Evolutionary conservation across 2,329 filamentous ascomycete genomes (phyloP).

Genomic region (Cyclaneusma minus): DNA sequence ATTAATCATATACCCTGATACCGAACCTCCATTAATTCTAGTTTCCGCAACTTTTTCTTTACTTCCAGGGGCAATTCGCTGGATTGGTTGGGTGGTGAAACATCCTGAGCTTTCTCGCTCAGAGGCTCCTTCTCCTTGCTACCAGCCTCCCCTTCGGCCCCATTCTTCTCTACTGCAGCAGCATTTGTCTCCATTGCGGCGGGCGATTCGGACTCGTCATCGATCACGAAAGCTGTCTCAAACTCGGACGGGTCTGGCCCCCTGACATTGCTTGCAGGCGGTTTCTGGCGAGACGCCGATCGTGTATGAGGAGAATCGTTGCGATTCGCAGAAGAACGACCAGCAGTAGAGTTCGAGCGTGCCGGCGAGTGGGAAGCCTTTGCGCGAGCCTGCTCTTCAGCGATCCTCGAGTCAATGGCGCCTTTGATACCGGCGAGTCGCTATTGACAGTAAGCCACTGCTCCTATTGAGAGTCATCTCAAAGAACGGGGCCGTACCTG

Average conservation of each 20-base stretch:
- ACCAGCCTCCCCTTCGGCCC: conserved; percentile 12
- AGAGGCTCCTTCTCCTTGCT: conserved; percentile 9
- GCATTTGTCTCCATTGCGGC: conserved; percentile 26
- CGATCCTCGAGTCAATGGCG: conserved; percentile 73
- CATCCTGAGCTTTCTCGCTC: conserved; percentile 12
- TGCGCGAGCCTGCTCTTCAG: conserved; percentile 72
- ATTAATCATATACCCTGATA: conserved; percentile 52
- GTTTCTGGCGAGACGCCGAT: conserved; percentile 11
- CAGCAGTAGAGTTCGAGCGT: conserved; percentile 24
- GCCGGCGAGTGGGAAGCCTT: conserved; percentile 25
- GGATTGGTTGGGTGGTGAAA: conserved; percentile 1
- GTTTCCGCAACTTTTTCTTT: conserved; percentile 57
- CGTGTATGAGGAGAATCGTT: conserved; percentile 16
- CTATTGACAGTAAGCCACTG: conserved; percentile 28
- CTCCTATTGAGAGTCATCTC: background rate
- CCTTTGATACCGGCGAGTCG: conserved; percentile 73
- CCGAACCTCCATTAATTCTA: conserved; percentile 79
- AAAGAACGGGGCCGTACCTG: conserved; percentile 12
- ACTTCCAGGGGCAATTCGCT: conserved; percentile 51
- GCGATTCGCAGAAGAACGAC: conserved; percentile 9
- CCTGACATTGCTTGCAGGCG: conserved; percentile 9
- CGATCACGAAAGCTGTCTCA: conserved; percentile 72
- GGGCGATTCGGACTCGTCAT: conserved; percentile 57
- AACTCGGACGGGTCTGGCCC: conserved; percentile 73
- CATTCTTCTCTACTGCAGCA: conserved; percentile 10